phyloP scores from a whole-genome alignment of 148 eudicot species.

The Heliamphora exappendiculata region DNA sequence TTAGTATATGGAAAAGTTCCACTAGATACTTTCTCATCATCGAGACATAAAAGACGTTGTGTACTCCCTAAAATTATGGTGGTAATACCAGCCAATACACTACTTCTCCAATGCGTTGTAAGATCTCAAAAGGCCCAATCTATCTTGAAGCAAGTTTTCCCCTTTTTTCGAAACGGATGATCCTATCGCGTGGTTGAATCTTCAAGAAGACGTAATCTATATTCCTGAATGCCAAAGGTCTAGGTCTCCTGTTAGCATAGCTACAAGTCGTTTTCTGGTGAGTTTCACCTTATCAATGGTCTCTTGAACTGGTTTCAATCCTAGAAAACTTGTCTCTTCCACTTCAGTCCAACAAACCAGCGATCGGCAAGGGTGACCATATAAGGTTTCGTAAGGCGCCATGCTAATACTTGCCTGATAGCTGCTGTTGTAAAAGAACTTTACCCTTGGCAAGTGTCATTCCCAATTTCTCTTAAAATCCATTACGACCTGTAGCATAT shows the following conservation, averaged over 20 bases:
- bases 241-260: background rate
- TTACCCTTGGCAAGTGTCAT: too few species aligned
- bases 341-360: background rate
- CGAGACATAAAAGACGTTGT: too few species aligned
- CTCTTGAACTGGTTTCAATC: background rate
- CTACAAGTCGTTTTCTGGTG: background rate
- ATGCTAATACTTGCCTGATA: background rate
- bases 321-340: background rate
- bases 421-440: background rate
- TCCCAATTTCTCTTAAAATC: too few species aligned
- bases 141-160: background rate
- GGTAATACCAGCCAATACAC: too few species aligned
- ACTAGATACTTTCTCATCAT: too few species aligned
- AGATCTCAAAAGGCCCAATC: background rate
- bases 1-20: too few species aligned
- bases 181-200: background rate
- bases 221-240: background rate
- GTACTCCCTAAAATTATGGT: too few species aligned
- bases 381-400: background rate
- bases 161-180: background rate
- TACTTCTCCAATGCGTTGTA: background rate
- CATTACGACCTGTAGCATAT: too few species aligned
- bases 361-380: background rate
- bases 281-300: background rate
- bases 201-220: background rate